Percentiles rank a stretch among this genome's conserved stretches.
These are phyloP conservation scores for Apiospora marii DNA, from an alignment of 2,329 filamentous ascomycete species.

Conservation along the genomic window DNA sequence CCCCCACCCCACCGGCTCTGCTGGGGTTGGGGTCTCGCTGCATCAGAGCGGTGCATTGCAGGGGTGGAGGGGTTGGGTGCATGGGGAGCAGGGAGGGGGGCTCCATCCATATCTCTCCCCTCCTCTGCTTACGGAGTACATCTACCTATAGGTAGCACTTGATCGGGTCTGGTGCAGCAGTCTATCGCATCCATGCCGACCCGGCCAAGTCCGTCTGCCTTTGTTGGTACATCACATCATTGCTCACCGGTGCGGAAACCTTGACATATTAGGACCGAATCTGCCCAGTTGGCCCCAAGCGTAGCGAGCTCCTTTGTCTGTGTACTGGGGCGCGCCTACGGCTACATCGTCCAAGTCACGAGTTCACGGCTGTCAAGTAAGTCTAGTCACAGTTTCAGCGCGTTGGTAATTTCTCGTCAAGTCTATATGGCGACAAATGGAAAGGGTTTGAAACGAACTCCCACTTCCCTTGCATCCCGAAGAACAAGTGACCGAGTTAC, in stretches of 20 bases:
- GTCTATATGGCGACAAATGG: constrained; percentile 6
- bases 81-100: neutral
- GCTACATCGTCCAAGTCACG: neutral
- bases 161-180: constrained; percentile 12
- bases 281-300: neutral
- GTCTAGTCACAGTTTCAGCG: neutral
- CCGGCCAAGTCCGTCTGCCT: neutral
- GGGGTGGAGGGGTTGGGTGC: neutral
- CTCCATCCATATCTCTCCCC: neutral
- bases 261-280: constrained; percentile 6
- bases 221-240: neutral
- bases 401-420: neutral
- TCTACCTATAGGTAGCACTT: neutral
- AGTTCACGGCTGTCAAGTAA: neutral
- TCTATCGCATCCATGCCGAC: neutral
- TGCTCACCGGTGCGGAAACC: constrained; percentile 13
- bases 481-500: neutral
- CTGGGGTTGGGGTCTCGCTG: constrained; percentile 4
- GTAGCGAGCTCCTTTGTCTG: neutral
- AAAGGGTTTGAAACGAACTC: neutral
- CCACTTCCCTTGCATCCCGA: neutral
- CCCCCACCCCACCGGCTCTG: neutral
- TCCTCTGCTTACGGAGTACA: neutral
- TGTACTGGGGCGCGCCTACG: neutral
- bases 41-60: neutral